Base-by-base conservation (phyloP, 805 yeast genomes). In the Teunomyces lycoperdinae region DNA sequence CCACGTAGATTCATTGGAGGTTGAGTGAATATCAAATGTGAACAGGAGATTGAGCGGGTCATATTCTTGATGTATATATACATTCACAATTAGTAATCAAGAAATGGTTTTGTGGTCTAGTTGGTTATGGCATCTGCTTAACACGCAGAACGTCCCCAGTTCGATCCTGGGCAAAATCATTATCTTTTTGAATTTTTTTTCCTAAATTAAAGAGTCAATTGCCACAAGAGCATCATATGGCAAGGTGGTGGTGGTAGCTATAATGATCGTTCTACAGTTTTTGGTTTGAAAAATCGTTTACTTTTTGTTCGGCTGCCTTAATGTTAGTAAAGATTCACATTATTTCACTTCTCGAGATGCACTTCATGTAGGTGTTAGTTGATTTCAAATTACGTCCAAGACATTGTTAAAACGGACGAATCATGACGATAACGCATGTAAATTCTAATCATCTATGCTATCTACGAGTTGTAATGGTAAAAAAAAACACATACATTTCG, bases 91-190 rank as follows among this genome's bases (percentile, higher is more conserved):
- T 5, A 3, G 3, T 2, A 7, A 4, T 38, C 38, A 48, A 33
- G 35, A 61, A 58, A 47, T 69, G 94, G 94, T 84, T 84, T 83
- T 85, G 90, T 90, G 97, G 97, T 90, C 96, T 90, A 90, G 97
- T 90, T 75, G 97, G 97, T 90, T 83, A 91, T 91, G 97, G 96
- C 97, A 87, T 88, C 94, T 90, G 97, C 97, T 89, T 91, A 89
- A 91, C 97, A 91, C 97, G 97, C 96, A 89, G 94, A 88, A 88
- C 90, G 97, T 92, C 97, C 97, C 97, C 97, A 90, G 97, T 92
- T 92, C 97, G 97, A 92, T 89, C 97, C 97, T 91, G 97, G 97
- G 97, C 90, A 87, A 84, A 89, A 86, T 89, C 97, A 90, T 32
- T 34, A 36, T 30, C 45, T 47, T 28, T 43, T 43, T 33, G 1